A percentile compares a stretch with the other conserved stretches of the same genome.
Conservation (phyloP, 768 basidiomycete species). For the Crucibulum laeve region DNA sequence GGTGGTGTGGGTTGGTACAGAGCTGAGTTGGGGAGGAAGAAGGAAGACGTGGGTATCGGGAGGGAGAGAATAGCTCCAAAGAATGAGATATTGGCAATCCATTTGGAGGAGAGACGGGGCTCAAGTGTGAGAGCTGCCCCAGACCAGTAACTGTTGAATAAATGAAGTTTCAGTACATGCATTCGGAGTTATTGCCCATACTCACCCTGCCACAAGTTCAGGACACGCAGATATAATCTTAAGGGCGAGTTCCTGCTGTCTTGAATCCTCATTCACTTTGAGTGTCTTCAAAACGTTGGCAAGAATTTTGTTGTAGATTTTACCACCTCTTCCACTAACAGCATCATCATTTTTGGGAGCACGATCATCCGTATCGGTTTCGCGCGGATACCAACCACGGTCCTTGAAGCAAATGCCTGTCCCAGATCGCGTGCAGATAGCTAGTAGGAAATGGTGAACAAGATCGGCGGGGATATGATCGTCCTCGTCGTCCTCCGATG, state of each 20-base stretch:
- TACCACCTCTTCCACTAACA: constrained; percentile 28
- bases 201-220: constrained; percentile 77
- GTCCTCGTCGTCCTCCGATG: constrained; percentile 39
- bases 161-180: constrained; percentile 10
- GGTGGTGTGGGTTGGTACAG: constrained; percentile 74
- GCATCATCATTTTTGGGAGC: constrained; percentile 31
- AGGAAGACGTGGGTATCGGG: constrained; percentile 61
- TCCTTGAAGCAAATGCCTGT: constrained; percentile 85
- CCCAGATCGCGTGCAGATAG: constrained; percentile 78
- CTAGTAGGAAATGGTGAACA: constrained; percentile 83
- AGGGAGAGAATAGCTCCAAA: constrained; percentile 76
- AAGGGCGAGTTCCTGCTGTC: constrained; percentile 80
- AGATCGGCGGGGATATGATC: constrained; percentile 72
- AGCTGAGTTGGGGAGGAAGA: constrained; percentile 43
- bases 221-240: constrained; percentile 82
- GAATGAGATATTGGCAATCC: constrained; percentile 88
- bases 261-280: constrained; percentile 84
- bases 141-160: constrained; percentile 64
- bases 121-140: constrained; percentile 69
- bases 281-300: constrained; percentile 67
- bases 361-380: constrained; percentile 37
- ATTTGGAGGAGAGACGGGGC: constrained; percentile 82
- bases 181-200: constrained; percentile 5
- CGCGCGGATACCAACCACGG: constrained; percentile 86
- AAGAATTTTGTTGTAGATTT: constrained; percentile 80